Percentiles rank a stretch among this genome's conserved stretches.
Conservation (phyloP, 257 asterid species). For the Osmanthus fragrans region DNA sequence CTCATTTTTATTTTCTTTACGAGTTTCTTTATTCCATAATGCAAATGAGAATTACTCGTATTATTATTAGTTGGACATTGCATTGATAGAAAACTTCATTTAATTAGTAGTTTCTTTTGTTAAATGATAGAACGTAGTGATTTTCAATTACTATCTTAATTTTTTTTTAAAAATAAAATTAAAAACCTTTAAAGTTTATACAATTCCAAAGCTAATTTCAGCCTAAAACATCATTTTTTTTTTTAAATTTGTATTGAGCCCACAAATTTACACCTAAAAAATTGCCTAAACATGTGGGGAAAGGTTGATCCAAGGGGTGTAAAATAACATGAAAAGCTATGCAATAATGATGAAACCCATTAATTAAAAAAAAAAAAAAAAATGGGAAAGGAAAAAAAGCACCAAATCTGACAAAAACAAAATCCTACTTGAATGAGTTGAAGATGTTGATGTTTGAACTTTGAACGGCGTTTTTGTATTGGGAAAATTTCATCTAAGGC, state of each 20-base stretch:
- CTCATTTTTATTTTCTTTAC: not conserved
- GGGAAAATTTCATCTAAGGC: not conserved
- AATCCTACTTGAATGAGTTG: not conserved
- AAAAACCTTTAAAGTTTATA: too few species aligned
- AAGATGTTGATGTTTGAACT: not conserved
- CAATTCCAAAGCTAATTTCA: too few species aligned
- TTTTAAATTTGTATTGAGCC: not conserved
- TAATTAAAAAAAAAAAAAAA: not conserved
- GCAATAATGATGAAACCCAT: not conserved
- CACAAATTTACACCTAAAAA: not conserved
- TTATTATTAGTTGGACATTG: not conserved
- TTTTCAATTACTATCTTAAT: too few species aligned
- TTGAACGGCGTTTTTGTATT: not conserved
- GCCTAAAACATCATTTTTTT: too few species aligned
- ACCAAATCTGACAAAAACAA: not conserved
- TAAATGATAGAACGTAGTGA: too few species aligned
- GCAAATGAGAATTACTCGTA: too few species aligned
- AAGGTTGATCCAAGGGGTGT: slow-evolving; percentile 7
- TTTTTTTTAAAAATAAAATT: too few species aligned
- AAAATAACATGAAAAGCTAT: not conserved
- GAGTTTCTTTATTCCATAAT: too few species aligned
- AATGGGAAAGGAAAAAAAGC: not conserved
- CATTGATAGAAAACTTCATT: too few species aligned
- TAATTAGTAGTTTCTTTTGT: not conserved
- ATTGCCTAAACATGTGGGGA: slow-evolving; percentile 13